Conservation (phyloP, 2,329 filamentous ascomycete species). For the Hypoxylon sp. region DNA sequence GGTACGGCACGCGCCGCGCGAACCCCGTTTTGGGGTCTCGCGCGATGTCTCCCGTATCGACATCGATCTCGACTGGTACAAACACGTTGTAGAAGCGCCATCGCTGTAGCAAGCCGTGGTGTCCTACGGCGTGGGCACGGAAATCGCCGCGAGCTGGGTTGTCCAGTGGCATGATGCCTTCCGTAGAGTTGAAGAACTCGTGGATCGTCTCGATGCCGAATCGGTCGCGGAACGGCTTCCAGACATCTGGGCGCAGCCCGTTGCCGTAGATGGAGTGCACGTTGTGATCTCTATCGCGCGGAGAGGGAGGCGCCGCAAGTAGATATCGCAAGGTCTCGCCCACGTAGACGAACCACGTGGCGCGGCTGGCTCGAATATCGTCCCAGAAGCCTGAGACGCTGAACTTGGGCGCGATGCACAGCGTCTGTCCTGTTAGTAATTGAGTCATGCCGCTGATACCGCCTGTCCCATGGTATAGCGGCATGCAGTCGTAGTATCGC, state of each 20-base stretch:
- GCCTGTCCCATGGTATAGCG: conserved; percentile 82
- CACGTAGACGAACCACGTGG: conserved; percentile 83
- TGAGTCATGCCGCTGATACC: conserved; percentile 71
- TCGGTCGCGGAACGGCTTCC: conserved; percentile 74
- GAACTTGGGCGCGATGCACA: conserved; percentile 77
- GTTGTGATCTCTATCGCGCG: conserved; percentile 71
- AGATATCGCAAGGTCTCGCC: conserved; percentile 84
- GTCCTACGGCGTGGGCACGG: conserved; percentile 75
- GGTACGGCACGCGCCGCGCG: conserved; percentile 73
- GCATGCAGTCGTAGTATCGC: conserved; percentile 84
- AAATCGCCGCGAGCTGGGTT: conserved; percentile 75
- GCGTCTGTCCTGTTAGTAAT: conserved; percentile 67
- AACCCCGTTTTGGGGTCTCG: conserved; percentile 79
- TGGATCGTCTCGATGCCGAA: conserved; percentile 74
- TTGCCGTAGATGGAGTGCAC: conserved; percentile 76
- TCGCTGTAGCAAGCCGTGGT: conserved; percentile 76
- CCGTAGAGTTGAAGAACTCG: conserved; percentile 85
- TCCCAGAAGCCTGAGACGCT: conserved; percentile 79
- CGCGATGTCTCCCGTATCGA: conserved; percentile 76
- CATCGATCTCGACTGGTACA: conserved; percentile 78
- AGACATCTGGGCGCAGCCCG: conserved; percentile 78
- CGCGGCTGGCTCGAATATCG: conserved; percentile 76
- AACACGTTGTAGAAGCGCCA: conserved; percentile 67
- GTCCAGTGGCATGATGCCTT: conserved; percentile 75
- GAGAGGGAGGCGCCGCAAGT: conserved; percentile 75